Evolutionary conservation across 2,329 filamentous ascomycete species (phyloP).

Genomic region (Metarhizium sp.): DNA sequence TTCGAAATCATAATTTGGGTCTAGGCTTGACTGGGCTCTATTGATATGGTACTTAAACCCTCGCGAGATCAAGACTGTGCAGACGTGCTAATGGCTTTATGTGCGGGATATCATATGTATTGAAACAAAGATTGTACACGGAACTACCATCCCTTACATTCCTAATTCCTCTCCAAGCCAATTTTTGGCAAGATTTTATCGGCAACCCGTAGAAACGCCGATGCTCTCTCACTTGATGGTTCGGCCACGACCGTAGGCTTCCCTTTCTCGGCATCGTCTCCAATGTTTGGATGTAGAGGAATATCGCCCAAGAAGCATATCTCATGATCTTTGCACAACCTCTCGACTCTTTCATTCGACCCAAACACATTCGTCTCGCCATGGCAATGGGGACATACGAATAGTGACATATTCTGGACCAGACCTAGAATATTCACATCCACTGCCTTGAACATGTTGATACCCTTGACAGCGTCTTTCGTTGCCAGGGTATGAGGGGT

Average conservation of each 20-base stretch:
- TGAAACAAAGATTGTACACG: conserved; percentile 1
- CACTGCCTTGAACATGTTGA: conserved; percentile 87
- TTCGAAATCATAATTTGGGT: not conserved
- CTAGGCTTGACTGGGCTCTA: not conserved
- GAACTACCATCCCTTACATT: not conserved
- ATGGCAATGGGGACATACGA: conserved; percentile 69
- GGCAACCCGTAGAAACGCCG: conserved; percentile 65
- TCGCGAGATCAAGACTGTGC: not conserved
- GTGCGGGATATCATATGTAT: not conserved
- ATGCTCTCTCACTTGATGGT: conserved; percentile 63
- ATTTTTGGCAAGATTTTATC: conserved; percentile 40
- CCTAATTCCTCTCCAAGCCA: conserved; percentile 12
- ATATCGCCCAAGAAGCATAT: conserved; percentile 83
- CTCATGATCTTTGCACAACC: conserved; percentile 60
- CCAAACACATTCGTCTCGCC: conserved; percentile 71
- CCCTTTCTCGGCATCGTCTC: conserved; percentile 76
- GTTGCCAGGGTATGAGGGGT: conserved; percentile 91
- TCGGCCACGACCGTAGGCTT: conserved; percentile 86
- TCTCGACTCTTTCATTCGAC: conserved; percentile 51
- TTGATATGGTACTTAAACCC: conserved; percentile 5
- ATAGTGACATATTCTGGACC: conserved; percentile 86
- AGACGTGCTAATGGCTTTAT: conserved; percentile 2
- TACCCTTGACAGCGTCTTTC: conserved; percentile 83
- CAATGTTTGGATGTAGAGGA: conserved; percentile 77
- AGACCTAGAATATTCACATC: conserved; percentile 74